Base-by-base conservation (phyloP, 768 basidiomycete genomes). In the Russula olivacea region DNA sequence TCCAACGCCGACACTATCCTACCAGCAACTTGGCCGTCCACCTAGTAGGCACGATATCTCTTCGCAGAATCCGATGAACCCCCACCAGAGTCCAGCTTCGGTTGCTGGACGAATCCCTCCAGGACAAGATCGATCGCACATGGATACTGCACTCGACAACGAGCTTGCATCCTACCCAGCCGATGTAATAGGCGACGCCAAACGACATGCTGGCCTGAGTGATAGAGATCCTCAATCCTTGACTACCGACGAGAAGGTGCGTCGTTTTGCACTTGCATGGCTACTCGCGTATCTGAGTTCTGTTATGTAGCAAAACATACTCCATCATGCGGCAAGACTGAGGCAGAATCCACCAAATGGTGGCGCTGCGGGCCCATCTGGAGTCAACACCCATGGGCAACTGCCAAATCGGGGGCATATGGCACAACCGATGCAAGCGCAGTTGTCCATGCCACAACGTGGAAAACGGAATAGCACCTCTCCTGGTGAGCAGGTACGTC, bases 201-300 rank as follows among this genome's bases (percentile, higher is more conserved):
- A 77, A 70, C 65, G 68, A 25, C 83, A 83, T 17, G 48, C 79
- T 30, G 79, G 79, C 8, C 15, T 80, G 1, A 69, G 57, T 1
- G 80, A 81, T 28, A 85, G 81, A 71, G 82, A 85, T 14, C 40
- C 77, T 0, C 66, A 61, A 3, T 65, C 73, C 17, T 70, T 86
- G 66, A 78, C 76, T 40, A 34, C 69, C n/a, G 73, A 76, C 0
- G 88, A 89, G n/a, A 89, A 88, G 81, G 88, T 87, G 12, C 4
- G 59, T 65, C 48, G 74, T 61, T 25, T 11, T 28, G 30, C 30
- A 1, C 36, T 30, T 52, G 43, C 41, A 21, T 47, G 21, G 21
- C 61, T 70, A 63, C 55, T 34, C 57, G 34, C 12, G 60, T 10
- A 30, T 55, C 36, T 14, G 21, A 65, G 49, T 61, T 59, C 50